Base-by-base conservation (phyloP, 805 yeast genomes). In the Kurtzmaniella cleridarum region DNA sequence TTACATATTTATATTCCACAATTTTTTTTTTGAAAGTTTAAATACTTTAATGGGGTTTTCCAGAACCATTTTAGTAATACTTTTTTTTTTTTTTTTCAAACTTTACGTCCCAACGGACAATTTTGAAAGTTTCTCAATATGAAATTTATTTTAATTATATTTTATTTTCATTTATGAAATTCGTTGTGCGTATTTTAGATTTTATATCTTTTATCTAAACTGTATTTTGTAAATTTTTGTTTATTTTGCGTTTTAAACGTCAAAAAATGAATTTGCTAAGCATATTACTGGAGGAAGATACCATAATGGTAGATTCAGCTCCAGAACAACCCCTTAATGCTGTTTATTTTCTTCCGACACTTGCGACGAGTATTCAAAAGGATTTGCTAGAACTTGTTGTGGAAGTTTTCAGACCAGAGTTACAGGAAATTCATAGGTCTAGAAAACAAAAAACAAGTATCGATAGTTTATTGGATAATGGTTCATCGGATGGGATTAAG, bases 281-380 rank as follows among this genome's bases (percentile, higher is more conserved):
- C 27, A 17, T 36, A 8, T 33, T 36, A 14, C 39, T 29, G 27
- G 34, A 30, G 11, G 39, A 36, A n/a, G 31, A 9, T n/a, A 28
- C 10, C 32, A 28, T 20, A 9, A 15, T 26, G 30, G 36, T 23
- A 34, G 24, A 20, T 8, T 20, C 24, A 20, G 8, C 24, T 8
- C 40, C 28, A 27, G 39, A 27, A 14, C 56, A 53, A 29, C 56
- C 58, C 11, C 39, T 41, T 29, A 48, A 51, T 36, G 57, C 57
- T 3, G 50, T 65, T 3, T 60, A 59, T 40, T 55, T 54, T 31
- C 48, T 68, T 17, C 73, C 73, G 13, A 60, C 73, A 2, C 41
- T 44, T 5, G 46, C 66, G 32, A 54, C 67, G 3, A 47, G 48
- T 5, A 41, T 68, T 13, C 74, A 69, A 42, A 51, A 45, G 24